Conservation (phyloP, 1,139 yeast genomes). For the Meyerozyma elateridarum region DNA sequence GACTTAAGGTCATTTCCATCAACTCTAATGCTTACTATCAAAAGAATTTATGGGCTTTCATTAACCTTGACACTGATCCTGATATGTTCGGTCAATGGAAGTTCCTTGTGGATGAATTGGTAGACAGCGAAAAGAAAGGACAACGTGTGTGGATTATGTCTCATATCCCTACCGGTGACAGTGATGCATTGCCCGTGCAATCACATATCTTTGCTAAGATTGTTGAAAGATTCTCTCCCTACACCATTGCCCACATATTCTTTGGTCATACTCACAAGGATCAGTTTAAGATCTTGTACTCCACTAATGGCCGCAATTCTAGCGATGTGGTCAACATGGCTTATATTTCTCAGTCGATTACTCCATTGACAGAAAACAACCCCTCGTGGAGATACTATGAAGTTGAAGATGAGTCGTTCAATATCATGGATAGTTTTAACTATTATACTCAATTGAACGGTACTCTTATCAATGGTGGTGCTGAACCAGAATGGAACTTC, state of each 20-base stretch:
- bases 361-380: conserved; percentile 52
- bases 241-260: conserved; percentile 63
- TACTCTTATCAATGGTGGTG: conserved; percentile 44
- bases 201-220: conserved; percentile 53
- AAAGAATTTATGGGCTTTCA: conserved; percentile 59
- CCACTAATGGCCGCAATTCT: conserved; percentile 32
- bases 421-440: conserved; percentile 55
- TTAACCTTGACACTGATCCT: conserved; percentile 47
- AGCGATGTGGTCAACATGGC: conserved; percentile 51
- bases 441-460: conserved; percentile 51
- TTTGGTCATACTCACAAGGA: conserved; percentile 73
- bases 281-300: conserved; percentile 57
- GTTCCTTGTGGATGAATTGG: conserved; percentile 56
- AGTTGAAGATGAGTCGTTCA: conserved; percentile 60
- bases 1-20: conserved; percentile 58
- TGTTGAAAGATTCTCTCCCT: conserved; percentile 63
- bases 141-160: conserved; percentile 70
- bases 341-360: conserved; percentile 63
- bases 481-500: conserved; percentile 50
- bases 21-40: conserved; percentile 66
- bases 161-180: conserved; percentile 57
- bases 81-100: conserved; percentile 64
- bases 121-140: conserved; percentile 50
- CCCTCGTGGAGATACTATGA: conserved; percentile 73
- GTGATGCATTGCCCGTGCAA: conserved; percentile 59